Base-by-base conservation (phyloP, 176 grass and related monocot species). In the Ensete ventricosum region DNA sequence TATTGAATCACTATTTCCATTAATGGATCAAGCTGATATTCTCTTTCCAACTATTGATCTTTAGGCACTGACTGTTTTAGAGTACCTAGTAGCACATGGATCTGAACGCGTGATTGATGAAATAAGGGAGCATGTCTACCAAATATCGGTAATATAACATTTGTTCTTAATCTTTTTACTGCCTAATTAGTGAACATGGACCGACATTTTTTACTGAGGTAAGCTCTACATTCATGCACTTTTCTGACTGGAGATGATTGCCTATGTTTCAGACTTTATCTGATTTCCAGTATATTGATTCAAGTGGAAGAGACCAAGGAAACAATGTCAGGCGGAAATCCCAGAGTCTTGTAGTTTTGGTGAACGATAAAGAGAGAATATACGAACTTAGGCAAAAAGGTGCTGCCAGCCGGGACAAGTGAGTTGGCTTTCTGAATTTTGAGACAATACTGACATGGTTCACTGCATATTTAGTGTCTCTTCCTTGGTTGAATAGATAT, bases 321-420 rank as follows among this genome's bases (percentile, higher is more conserved):
- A 81, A 85, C 64, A 88, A 85, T 11, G 87, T 97, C 54, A 86
- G 90, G 27, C 92, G 81, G 82, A 92, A 97, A 69, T 77, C 87
- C 2, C 84, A 97, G 72, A 71, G 22, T 79, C 68, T 97, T 77
- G 80, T 88, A 66, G 72, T 82, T 43, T 77, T 85, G 49, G 65
- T 97, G 51, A 89, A 97, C 50, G 81, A 97, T 71, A 81, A 85
- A 78, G 89, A 97, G 10, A 97, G 83, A 73, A 79, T 96, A 79
- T 76, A 86, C 53, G 67, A 92, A 83, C 71, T 84, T 69, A 81
- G 87, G 69, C 80, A 90, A 21, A 92, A 92, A 75, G 87, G 83
- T 27, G 71, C 81, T 20, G 66, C 85, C 14, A 85, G 79, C 9
- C 86, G 72, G 52, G 83, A 97, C 63, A 97, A 90, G 93, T 97